These are phyloP conservation scores for Tuber calosporum DNA, from an alignment of 495 filamentous ascomycete species.

Conservation along the genomic window DNA sequence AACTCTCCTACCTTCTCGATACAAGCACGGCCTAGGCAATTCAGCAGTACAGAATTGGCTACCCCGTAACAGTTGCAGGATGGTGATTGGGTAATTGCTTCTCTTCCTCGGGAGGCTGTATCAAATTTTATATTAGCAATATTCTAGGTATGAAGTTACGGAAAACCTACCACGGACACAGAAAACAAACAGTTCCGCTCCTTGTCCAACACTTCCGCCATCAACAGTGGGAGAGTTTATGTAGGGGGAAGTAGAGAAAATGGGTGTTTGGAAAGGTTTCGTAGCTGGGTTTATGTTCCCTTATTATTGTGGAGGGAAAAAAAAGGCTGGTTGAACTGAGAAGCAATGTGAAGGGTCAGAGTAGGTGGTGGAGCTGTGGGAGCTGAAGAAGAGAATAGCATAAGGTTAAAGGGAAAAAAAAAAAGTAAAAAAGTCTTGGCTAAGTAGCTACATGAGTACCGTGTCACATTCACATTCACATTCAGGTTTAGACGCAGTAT, in stretches of 20 bases:
- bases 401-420: too few relatives aligned
- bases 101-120: not conserved
- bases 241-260: not conserved
- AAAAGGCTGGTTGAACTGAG: not conserved
- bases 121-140: not conserved
- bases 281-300: not conserved
- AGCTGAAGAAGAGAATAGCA: too few relatives aligned
- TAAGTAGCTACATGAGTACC: too few relatives aligned
- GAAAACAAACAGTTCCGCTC: not conserved
- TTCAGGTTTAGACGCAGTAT: too few relatives aligned
- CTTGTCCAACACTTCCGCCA: not conserved
- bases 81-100: not conserved
- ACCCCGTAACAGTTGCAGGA: too few relatives aligned
- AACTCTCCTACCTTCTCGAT: too few relatives aligned
- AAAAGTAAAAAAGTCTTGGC: too few relatives aligned
- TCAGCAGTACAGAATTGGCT: too few relatives aligned
- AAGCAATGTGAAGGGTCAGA: not conserved
- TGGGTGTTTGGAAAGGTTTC: not conserved
- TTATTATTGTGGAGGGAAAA: not conserved
- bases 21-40: too few relatives aligned
- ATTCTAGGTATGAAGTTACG: not conserved
- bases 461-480: too few relatives aligned
- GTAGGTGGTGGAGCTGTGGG: not conserved
- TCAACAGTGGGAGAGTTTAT: not conserved
- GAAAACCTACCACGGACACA: not conserved